Conservation (phyloP, 371 early-diverging fungal genomes). For the Rhizopus delemar region DNA sequence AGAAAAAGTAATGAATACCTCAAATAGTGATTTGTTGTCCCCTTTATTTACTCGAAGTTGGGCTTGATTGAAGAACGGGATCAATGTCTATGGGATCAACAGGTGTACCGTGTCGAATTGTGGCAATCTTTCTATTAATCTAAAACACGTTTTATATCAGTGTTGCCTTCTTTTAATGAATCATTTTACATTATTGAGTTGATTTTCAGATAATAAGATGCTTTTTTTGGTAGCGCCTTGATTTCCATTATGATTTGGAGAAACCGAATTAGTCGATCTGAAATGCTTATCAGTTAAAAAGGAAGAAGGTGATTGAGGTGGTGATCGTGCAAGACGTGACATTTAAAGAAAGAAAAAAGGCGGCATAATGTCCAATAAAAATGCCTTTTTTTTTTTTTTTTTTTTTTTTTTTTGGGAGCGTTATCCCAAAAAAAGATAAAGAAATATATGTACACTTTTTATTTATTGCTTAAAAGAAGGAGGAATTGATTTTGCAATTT, state of each 20-base stretch:
- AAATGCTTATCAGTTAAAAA: slow-evolving; percentile 12
- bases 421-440: not conserved
- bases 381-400: slow-evolving; percentile 5
- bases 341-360: slow-evolving; percentile 12
- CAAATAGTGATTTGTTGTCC: not conserved
- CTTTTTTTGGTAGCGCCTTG: slow-evolving; percentile 12
- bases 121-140: slow-evolving; percentile 45
- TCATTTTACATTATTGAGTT: slow-evolving; percentile 42
- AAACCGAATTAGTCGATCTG: slow-evolving; percentile 7
- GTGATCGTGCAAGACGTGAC: slow-evolving; percentile 21
- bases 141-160: slow-evolving; percentile 1
- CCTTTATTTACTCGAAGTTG: slow-evolving; percentile 4
- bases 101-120: slow-evolving; percentile 32
- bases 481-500: slow-evolving; percentile 40
- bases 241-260: not conserved
- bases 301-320: slow-evolving; percentile 20
- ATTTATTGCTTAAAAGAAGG: slow-evolving; percentile 33
- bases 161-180: not conserved
- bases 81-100: slow-evolving; percentile 2
- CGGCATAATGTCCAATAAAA: not conserved
- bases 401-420: not conserved
- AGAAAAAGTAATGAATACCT: not conserved
- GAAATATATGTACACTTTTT: not conserved
- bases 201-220: slow-evolving; percentile 37
- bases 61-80: not conserved